Base-by-base conservation (phyloP, 2,329 filamentous ascomycete genomes). In the Zymoseptoria passerinii region DNA sequence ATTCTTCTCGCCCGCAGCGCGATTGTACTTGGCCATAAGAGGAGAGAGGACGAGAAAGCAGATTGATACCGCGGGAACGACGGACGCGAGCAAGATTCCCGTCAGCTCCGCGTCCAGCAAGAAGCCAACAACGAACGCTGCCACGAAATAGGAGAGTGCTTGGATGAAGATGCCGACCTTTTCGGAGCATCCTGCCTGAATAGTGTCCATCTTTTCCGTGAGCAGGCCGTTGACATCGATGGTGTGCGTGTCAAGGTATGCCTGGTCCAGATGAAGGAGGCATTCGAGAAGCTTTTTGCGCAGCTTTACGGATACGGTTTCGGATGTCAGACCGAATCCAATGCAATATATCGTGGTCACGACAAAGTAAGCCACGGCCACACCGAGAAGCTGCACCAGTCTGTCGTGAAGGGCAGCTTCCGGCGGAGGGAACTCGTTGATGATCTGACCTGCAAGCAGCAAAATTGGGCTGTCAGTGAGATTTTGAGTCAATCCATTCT, bases 181-280 rank as follows among this genome's bases (percentile, higher is more conserved):
- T 57, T 78, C 76, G 0, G 76, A 77, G 19, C 74, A 76, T 4
- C 76, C 76, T 8, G 76, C 70, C 58, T 78, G 75, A n/a, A 77
- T 76, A 1, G 70, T 72, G 57, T 77, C 75, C 19, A 75, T 75
- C 61, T 77, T 77, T 50, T 76, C 75, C 7, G 75, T 77, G 5
- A 78, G 67, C 27, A 76, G 71, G 13, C 70, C 72, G 16, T 77
- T 76, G 65, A 81, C 76, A 66, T 81, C 78, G 19, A 79, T 75
- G 44, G 77, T 74, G 60, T 77, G 71, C 10, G 75, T 75, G 58
- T 82, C 80, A 60, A 80, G 79, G 64, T 78, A 82, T 9, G 77
- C 72, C 64, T 80, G 77, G 54, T 81, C 79, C 66, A 81, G 75
- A 28, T 79, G 75, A 20, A 82, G 67, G 7, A 78, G 73, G 59